phyloP scores from a whole-genome alignment of 371 early-diverging fungal genomes.

The Lichtheimia ramosa region DNA sequence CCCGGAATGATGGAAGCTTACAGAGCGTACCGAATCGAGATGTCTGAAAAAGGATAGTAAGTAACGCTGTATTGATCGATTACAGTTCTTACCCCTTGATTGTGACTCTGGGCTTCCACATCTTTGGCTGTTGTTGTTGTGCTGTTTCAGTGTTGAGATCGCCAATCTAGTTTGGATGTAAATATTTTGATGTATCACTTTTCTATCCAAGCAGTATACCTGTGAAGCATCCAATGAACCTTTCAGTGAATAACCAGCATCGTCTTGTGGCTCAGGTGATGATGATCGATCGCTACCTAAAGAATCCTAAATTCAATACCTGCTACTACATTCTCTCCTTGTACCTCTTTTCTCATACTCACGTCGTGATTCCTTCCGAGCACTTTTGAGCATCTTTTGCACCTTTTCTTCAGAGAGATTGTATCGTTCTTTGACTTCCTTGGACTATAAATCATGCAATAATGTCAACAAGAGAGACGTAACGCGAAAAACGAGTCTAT shows the following conservation, averaged over 20 bases:
- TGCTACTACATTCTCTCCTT: constrained; percentile 8
- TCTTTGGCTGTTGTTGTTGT: constrained; percentile 33
- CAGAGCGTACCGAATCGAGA: constrained; percentile 75
- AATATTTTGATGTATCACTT: not conserved
- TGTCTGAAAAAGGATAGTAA: constrained; percentile 56
- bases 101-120: constrained; percentile 63
- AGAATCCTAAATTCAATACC: constrained; percentile 11
- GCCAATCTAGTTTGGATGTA: constrained; percentile 13
- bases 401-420: constrained; percentile 63
- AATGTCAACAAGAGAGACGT: constrained; percentile 1
- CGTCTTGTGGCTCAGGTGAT: constrained; percentile 27
- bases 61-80: not conserved
- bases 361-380: constrained; percentile 39
- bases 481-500: not conserved
- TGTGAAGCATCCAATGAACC: constrained; percentile 34
- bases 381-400: constrained; percentile 53
- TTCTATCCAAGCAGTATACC: constrained; percentile 14
- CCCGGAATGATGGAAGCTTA: constrained; percentile 69
- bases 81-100: constrained; percentile 52
- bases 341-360: not conserved
- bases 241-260: constrained; percentile 17
- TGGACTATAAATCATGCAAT: constrained; percentile 32
- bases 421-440: constrained; percentile 61
- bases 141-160: constrained; percentile 16
- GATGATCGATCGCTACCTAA: constrained; percentile 11